phyloP scores from a whole-genome alignment of 2,329 filamentous ascomycete genomes.

The Botrytis pseudocinerea region DNA sequence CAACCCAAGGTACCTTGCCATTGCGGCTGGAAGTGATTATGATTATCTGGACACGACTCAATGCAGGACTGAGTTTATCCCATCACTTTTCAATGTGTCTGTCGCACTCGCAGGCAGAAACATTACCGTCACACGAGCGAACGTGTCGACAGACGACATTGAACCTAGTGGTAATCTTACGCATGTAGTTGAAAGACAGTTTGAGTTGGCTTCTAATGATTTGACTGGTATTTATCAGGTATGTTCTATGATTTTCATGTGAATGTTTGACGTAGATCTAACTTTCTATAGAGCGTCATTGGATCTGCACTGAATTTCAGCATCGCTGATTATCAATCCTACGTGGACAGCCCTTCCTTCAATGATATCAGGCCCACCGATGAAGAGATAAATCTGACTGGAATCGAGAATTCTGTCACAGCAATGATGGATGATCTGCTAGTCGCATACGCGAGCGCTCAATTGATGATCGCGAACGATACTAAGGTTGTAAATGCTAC shows the following conservation, averaged over 20 bases:
- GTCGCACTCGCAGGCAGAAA: too few species aligned
- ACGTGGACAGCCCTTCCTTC: not conserved
- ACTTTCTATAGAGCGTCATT: not conserved
- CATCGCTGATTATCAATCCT: slow-evolving; percentile 21
- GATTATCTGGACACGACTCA: too few species aligned
- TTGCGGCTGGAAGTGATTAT: too few species aligned
- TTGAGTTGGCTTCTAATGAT: slow-evolving; percentile 32
- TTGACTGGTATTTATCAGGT: slow-evolving; percentile 33
- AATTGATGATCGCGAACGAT: slow-evolving; percentile 41
- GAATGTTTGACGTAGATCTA: not conserved
- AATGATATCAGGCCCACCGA: not conserved
- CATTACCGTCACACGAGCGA: too few species aligned
- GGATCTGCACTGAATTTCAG: slow-evolving; percentile 24
- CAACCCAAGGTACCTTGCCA: too few species aligned
- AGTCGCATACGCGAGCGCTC: slow-evolving; percentile 40
- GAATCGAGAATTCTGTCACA: slow-evolving; percentile 19
- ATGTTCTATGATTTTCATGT: not conserved
- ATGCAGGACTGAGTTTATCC: too few species aligned
- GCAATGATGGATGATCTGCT: slow-evolving; percentile 34
- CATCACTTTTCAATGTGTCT: too few species aligned
- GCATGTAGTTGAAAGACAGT: slow-evolving; percentile 20
- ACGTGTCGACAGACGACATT: too few species aligned
- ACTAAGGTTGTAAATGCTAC: not conserved
- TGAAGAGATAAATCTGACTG: slow-evolving; percentile 9
- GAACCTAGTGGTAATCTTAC: not conserved